Base-by-base conservation (phyloP, 768 basidiomycete species). In the Harrya chromipes region DNA sequence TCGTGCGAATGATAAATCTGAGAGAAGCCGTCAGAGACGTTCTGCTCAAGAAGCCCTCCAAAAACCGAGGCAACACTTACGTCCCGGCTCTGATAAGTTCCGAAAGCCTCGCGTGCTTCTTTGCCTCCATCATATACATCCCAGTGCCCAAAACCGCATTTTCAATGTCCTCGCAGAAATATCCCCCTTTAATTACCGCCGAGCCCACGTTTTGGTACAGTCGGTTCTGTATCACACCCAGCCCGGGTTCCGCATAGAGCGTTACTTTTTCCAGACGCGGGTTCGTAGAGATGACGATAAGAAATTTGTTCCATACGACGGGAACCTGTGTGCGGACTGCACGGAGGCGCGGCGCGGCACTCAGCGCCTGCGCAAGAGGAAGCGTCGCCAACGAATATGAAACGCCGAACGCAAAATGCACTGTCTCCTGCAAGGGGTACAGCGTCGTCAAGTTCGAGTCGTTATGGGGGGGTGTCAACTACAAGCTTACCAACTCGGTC, bases 51-150 rank as follows among this genome's bases (percentile, higher is more conserved):
- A 52, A 53, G 29, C 24, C 29, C 1, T 21, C 47, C 20, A 19
- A 43, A 42, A 54, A 20, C 41, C 26, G 47, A 49, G 53, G 45
- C 40, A 54, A 49, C 50, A 70, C 75, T 55, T 68, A 74, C 55
- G 81, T 80, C 59, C 83, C 84, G 40, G 70, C 69, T 41, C 69
- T 71, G 47, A 85, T 77, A 44, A 85, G 71, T 52, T 80, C 81
- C 38, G 65, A 70, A 44, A 85, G 66, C 35, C 79, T 66, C 16
- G 71, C 44, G 42, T 84, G 76, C 53, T 75, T 75, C 65, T 68
- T 74, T 0, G 83, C 80, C 60, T 80, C 77, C 51, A 70, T 74
- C 59, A 85, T 72, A 64, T 81, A 86, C 57, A 84, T 64, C 16
- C 79, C 77, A 1, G 77, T 78, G 14, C 74, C 72, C 35, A 74